A percentile compares a stretch with the other conserved stretches of the same genome.
These are phyloP conservation scores for Podospora sp. DNA, from an alignment of 495 filamentous ascomycete genomes.

Conservation along the genomic window DNA sequence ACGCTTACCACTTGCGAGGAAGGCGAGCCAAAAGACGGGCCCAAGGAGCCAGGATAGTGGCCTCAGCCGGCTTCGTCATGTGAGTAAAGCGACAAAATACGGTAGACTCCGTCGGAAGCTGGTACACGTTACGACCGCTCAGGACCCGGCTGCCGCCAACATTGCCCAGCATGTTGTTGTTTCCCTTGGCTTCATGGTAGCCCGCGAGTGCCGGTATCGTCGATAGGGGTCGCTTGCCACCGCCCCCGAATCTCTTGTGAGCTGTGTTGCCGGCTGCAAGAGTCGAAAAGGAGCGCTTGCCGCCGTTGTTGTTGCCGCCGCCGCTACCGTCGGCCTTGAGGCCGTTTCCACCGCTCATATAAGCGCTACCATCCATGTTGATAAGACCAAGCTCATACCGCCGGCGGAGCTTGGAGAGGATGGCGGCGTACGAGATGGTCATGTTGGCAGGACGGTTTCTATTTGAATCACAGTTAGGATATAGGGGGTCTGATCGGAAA, in stretches of 20 bases:
- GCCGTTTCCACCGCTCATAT: not conserved
- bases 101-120: no score
- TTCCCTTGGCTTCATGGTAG: slow-evolving; percentile 3
- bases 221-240: slow-evolving; percentile 9
- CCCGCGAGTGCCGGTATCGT: not conserved
- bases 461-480: slow-evolving; percentile 10
- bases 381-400: not conserved
- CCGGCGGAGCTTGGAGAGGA: slow-evolving; percentile 4
- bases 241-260: not conserved
- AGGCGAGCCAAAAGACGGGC: no score
- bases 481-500: slow-evolving; percentile 4
- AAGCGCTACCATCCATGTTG: slow-evolving; percentile 6
- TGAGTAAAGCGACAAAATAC: no score
- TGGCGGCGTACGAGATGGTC: slow-evolving; percentile 16
- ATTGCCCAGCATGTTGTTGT: no score
- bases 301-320: no score
- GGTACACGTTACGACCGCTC: no score
- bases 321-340: slow-evolving; percentile 9
- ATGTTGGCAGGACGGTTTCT: slow-evolving; percentile 9
- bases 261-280: slow-evolving; percentile 9
- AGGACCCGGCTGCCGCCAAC: no score
- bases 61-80: no score
- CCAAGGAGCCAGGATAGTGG: no score
- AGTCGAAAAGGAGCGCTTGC: slow-evolving; percentile 8
- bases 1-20: no score